These are phyloP conservation scores for Grigorovia transvaalensis DNA, from an alignment of 805 yeast genomes.

Conservation along the genomic window DNA sequence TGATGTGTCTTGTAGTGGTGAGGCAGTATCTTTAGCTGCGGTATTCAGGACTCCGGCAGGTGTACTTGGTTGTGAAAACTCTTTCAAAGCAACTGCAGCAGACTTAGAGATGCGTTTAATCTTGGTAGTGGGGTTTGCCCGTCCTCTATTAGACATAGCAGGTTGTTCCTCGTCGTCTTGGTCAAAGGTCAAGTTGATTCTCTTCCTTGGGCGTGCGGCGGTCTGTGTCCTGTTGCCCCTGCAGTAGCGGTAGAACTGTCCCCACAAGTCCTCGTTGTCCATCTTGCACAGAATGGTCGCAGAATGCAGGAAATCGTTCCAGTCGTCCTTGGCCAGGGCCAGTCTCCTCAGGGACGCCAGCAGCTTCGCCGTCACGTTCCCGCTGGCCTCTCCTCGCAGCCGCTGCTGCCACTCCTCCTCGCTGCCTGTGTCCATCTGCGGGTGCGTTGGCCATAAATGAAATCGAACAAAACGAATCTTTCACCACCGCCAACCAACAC, in stretches of 20 bases:
- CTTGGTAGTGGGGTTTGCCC: background rate
- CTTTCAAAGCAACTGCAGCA: too few species aligned
- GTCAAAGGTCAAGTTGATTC: constrained; percentile 3
- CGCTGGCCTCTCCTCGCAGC: background rate
- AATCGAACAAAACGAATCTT: background rate
- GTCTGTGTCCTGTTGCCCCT: background rate
- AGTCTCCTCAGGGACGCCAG: constrained; percentile 13
- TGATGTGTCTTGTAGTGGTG: too few species aligned
- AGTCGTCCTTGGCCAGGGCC: constrained; percentile 10
- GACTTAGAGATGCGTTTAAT: constrained; percentile 6
- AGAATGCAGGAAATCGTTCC: constrained; percentile 11
- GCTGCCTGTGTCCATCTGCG: background rate
- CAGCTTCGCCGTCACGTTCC: constrained; percentile 16
- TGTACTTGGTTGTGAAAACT: too few species aligned
- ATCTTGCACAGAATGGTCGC: constrained; percentile 22
- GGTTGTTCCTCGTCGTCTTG: constrained; percentile 2
- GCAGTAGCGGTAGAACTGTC: too few species aligned
- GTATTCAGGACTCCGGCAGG: too few species aligned
- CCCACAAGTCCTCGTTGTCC: constrained; percentile 5
- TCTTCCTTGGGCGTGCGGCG: background rate
- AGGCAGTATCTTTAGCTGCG: too few species aligned
- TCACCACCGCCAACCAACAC: too few species aligned
- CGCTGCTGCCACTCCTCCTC: background rate
- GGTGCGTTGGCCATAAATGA: background rate
- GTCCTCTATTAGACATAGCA: background rate